These are phyloP conservation scores for Chlorella vulgaris DNA, from an alignment of 139 green algal species.

Conservation along the genomic window DNA sequence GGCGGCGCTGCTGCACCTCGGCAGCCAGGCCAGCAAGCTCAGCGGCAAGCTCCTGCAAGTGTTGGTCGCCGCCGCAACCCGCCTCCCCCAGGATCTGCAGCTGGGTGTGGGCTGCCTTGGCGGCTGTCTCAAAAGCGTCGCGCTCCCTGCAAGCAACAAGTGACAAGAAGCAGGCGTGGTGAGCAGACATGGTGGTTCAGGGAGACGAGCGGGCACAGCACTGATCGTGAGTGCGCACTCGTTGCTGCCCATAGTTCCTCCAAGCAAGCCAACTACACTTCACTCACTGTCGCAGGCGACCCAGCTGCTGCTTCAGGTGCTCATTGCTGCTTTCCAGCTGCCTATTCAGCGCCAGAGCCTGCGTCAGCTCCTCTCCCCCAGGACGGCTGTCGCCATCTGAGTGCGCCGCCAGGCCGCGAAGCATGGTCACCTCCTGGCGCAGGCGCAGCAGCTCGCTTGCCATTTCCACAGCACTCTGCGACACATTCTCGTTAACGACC, in stretches of 20 bases:
- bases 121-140: conserved; percentile 2
- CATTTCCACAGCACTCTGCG: conserved; percentile 38
- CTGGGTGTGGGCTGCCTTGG: neutral
- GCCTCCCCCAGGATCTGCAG: conserved; percentile 21
- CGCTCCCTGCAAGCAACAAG: conserved; percentile 45
- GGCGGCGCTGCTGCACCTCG: neutral
- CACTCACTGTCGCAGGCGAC: conserved; percentile 6
- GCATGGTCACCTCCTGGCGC: conserved; percentile 26
- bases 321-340: conserved; percentile 3
- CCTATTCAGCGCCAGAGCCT: conserved; percentile 13
- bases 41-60: too few species aligned
- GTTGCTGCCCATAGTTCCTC: neutral
- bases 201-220: too few species aligned
- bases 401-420: conserved; percentile 2
- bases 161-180: neutral
- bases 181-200: too few species aligned
- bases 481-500: conserved; percentile 57
- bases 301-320: conserved; percentile 26
- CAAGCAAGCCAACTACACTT: neutral
- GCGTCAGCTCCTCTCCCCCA: conserved; percentile 21
- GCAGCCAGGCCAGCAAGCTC: conserved; percentile 7
- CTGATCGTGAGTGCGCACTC: too few species aligned
- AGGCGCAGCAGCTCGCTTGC: conserved; percentile 43
- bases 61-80: too few species aligned
- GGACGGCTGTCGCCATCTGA: neutral